A percentile compares a stretch with the other conserved stretches of the same genome.
Conservation (phyloP, 2,329 filamentous ascomycete genomes). For the Myotisia sp. region DNA sequence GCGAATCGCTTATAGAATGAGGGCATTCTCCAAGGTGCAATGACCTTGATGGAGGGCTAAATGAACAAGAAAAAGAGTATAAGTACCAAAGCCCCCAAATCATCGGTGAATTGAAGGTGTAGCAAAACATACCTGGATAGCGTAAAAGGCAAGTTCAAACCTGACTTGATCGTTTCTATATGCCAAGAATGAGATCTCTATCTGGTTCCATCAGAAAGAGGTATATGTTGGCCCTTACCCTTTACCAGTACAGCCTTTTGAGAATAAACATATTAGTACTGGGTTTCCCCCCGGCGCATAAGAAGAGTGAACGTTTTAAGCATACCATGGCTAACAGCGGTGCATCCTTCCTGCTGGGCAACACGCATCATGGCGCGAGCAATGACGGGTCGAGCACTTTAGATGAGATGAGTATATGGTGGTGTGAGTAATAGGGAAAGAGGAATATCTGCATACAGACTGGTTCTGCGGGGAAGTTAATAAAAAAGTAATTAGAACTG, state of each 20-base stretch:
- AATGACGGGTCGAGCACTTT: slow-evolving; percentile 33
- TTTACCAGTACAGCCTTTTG: slow-evolving; percentile 32
- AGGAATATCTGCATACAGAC: slow-evolving; percentile 15
- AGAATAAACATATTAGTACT: too few species aligned
- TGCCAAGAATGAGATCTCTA: too few species aligned
- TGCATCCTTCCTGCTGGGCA: slow-evolving; percentile 31
- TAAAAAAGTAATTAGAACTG: not conserved
- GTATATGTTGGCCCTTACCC: too few species aligned
- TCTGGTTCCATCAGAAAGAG: not conserved
- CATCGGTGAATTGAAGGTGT: not conserved
- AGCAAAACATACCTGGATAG: slow-evolving; percentile 20
- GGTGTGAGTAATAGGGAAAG: not conserved
- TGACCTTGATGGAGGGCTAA: slow-evolving; percentile 34
- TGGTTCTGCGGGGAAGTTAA: slow-evolving; percentile 19
- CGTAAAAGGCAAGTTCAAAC: slow-evolving; percentile 38
- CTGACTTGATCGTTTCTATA: slow-evolving; percentile 33
- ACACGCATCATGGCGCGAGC: slow-evolving; percentile 32
- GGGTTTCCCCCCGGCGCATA: not conserved
- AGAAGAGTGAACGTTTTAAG: not conserved
- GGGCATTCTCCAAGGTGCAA: slow-evolving; percentile 37
- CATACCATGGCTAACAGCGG: slow-evolving; percentile 26
- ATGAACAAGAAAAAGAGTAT: not conserved
- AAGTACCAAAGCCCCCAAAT: not conserved
- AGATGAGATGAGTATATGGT: slow-evolving; percentile 1
- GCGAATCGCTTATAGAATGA: slow-evolving; percentile 36